Base-by-base conservation (phyloP, 305 asterid species). In the Lippia alba region DNA sequence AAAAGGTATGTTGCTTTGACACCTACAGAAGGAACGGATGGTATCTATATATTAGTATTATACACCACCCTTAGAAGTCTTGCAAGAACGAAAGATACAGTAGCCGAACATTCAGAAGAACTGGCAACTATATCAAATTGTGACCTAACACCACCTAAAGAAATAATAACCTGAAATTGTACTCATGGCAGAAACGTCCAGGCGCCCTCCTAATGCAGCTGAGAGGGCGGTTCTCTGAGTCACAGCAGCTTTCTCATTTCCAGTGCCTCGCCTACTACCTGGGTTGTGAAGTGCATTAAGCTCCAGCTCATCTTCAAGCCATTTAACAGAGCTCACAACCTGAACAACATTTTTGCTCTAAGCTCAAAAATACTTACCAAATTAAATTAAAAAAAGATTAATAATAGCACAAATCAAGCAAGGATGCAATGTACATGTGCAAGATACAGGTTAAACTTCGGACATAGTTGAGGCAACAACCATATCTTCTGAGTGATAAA, bases 251-350 rank as follows among this genome's bases (percentile, higher is more conserved):
- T 95, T 95, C 82, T 95, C 99, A 77, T 92, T 95, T 77, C 98
- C 97, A 72, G 84, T 90, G 30, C 97, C 99, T 59, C 91, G 88
- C 74, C 91, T 86, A 76, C 98, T 96, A 78, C 96, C 96, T 56
- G 99, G 99, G 84, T 90, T 92, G 80, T 96, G 99, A 80, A 96
- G 97, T 70, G 98, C 97, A 77, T 92, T 96, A 66, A 96, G 97
- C 87, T 96, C 99, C 89, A 96, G 84, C 89, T 96, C 99, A 87
- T 95, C 99, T 83, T 95, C 99, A 81, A 95, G 99, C 99, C 99
- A 95, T 77, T 95, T 92, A 76, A 95, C 99, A 64, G 99, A 91
- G 87, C 99, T 96, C 76, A 96, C 99, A 68, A 96, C 99, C 99
- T 96, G 88, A 50, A 55, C 74, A 80, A 41, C 17, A 77, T 46